phyloP scores from a whole-genome alignment of 1,139 yeast genomes.

The Arxiozyma telluris region DNA sequence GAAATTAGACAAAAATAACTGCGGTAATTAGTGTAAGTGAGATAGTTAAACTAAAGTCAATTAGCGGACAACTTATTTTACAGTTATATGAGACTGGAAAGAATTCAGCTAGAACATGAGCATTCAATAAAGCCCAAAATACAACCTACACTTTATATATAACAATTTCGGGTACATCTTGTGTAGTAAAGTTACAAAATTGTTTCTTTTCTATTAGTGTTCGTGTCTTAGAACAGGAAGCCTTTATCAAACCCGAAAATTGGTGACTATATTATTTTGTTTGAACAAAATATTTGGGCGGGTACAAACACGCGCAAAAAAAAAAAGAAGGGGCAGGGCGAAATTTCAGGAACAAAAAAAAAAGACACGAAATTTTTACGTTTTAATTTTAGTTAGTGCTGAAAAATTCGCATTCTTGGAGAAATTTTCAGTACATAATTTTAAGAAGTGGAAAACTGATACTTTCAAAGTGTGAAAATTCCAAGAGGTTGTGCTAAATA shows the following conservation, averaged over 20 bases:
- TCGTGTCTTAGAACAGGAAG: too few species aligned
- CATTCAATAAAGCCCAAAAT: too few species aligned
- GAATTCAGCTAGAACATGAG: not conserved
- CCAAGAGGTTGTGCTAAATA: not conserved
- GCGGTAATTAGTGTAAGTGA: not conserved
- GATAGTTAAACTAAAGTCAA: not conserved
- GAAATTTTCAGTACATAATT: not conserved
- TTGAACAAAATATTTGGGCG: not conserved
- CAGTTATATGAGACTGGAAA: not conserved
- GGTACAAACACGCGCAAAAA: too few species aligned
- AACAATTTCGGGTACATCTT: not conserved
- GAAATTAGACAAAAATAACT: too few species aligned
- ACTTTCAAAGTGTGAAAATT: not conserved
- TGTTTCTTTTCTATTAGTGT: too few species aligned
- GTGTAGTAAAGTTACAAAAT: not conserved
- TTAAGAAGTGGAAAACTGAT: not conserved
- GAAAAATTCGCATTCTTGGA: not conserved
- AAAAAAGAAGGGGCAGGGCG: slow-evolving; percentile 7
- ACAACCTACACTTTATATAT: not conserved
- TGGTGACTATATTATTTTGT: too few species aligned
- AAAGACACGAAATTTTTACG: not conserved
- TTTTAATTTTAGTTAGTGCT: not conserved
- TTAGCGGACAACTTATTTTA: not conserved
- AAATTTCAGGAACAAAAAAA: slow-evolving; percentile 6
- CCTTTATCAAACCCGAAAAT: too few species aligned